phyloP scores from a whole-genome alignment of 179 eudicot species.

The Silene vulgaris region DNA sequence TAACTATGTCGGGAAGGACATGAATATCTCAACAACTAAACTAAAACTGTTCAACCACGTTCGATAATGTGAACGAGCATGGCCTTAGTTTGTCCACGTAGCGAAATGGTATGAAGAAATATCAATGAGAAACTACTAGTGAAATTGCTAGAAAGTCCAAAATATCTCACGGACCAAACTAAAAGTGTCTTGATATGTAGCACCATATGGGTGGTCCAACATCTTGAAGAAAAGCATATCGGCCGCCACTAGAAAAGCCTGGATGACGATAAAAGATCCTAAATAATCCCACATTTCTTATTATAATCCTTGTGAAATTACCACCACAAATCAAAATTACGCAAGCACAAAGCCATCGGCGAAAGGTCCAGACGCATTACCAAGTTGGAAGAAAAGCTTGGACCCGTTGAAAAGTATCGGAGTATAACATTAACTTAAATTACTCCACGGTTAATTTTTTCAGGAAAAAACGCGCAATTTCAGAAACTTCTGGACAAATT shows the following conservation, averaged over 20 bases:
- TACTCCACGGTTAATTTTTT: too few relatives aligned
- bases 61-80: neutral
- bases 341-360: neutral
- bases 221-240: slow-evolving; percentile 10
- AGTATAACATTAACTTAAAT: too few relatives aligned
- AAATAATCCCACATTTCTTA: neutral
- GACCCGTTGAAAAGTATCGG: too few relatives aligned
- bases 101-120: neutral
- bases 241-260: slow-evolving; percentile 20
- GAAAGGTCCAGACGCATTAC: too few relatives aligned
- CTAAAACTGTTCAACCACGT: neutral
- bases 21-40: neutral
- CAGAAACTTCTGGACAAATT: too few relatives aligned
- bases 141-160: slow-evolving; percentile 7
- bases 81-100: slow-evolving; percentile 7
- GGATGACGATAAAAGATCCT: slow-evolving; percentile 1
- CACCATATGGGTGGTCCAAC: slow-evolving; percentile 24
- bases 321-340: neutral
- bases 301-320: neutral
- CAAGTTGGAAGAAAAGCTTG: too few relatives aligned
- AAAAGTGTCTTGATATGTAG: slow-evolving; percentile 8
- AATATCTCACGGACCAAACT: neutral
- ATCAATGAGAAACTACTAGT: neutral
- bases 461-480: too few relatives aligned
- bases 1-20: too few relatives aligned